Evolutionary conservation across 768 basidiomycete genomes (phyloP).

Genomic region (Tulasnella sp.): DNA sequence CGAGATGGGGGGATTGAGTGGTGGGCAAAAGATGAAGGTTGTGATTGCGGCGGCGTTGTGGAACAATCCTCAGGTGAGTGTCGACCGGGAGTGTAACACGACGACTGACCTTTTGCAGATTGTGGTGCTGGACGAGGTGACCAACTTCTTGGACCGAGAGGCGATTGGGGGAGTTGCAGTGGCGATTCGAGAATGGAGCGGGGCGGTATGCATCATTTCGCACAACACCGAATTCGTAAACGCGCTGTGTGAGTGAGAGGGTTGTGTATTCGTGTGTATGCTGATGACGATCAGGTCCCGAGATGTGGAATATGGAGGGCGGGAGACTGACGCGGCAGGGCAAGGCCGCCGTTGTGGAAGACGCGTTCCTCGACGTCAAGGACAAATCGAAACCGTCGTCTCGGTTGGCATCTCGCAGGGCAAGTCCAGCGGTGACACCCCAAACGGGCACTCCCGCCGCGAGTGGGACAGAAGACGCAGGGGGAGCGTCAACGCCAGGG

Average conservation of each 20-base stretch:
- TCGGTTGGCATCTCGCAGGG: slow-evolving; percentile 39
- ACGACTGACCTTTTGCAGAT: too few relatives aligned
- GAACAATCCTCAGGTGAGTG: slow-evolving; percentile 73
- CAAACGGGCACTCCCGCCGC: slow-evolving; percentile 59
- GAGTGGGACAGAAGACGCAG: slow-evolving; percentile 59
- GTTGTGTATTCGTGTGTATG: slow-evolving; percentile 12
- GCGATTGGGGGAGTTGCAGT: slow-evolving; percentile 89
- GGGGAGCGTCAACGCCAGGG: slow-evolving; percentile 23
- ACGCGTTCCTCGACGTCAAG: slow-evolving; percentile 52
- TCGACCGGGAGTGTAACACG: background rate
- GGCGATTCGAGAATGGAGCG: slow-evolving; percentile 90
- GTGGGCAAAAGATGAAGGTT: slow-evolving; percentile 96
- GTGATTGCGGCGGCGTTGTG: slow-evolving; percentile 91
- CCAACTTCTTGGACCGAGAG: slow-evolving; percentile 95
- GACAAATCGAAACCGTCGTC: slow-evolving; percentile 26
- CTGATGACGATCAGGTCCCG: slow-evolving; percentile 43
- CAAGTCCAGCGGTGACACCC: slow-evolving; percentile 54
- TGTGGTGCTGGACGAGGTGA: slow-evolving; percentile 59
- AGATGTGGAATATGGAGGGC: slow-evolving; percentile 88
- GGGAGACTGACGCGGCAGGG: slow-evolving; percentile 81
- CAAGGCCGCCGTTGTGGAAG: slow-evolving; percentile 75
- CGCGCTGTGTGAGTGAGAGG: slow-evolving; percentile 55
- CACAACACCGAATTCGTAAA: slow-evolving; percentile 81
- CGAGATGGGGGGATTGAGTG: slow-evolving; percentile 86
- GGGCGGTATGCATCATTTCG: slow-evolving; percentile 91